Percentiles rank a stretch among this genome's conserved stretches.
phyloP scores from a whole-genome alignment of 108 stramenopile species.

The Chaetoceros tenuissimus region DNA sequence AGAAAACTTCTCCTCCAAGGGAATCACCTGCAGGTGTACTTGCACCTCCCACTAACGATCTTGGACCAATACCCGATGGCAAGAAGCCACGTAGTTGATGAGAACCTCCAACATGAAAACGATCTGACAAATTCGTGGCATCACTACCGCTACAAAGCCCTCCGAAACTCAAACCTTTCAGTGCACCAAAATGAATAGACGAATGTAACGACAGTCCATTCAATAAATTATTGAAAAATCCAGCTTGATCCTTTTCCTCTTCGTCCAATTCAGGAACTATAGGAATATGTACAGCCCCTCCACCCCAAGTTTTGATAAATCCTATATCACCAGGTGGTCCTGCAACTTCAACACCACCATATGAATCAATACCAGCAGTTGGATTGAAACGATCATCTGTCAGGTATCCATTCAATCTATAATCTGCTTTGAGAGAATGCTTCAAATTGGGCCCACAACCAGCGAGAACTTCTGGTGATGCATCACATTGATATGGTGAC shows the following conservation, averaged over 20 bases:
- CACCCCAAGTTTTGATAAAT: constrained; percentile 53
- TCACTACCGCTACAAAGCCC: constrained; percentile 41
- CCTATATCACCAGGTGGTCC: constrained; percentile 76
- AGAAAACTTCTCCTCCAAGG: constrained; percentile 70
- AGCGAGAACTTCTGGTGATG: constrained; percentile 56
- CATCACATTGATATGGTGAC: constrained; percentile 57
- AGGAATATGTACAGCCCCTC: constrained; percentile 40
- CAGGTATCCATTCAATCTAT: constrained; percentile 39
- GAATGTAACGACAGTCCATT: constrained; percentile 49
- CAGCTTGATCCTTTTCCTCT: constrained; percentile 1
- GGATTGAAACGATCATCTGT: constrained; percentile 48
- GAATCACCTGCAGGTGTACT: constrained; percentile 64
- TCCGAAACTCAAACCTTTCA: constrained; percentile 42
- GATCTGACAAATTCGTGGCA: constrained; percentile 44
- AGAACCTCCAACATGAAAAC: constrained; percentile 78
- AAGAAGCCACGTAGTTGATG: constrained; percentile 70
- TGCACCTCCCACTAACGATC: constrained; percentile 44
- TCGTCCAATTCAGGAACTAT: constrained; percentile 14
- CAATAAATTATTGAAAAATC: background rate
- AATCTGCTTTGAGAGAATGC: constrained; percentile 50
- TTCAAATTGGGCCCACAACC: constrained; percentile 47
- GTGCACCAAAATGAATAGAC: constrained; percentile 32
- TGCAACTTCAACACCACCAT: constrained; percentile 45
- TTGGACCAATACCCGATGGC: constrained; percentile 73
- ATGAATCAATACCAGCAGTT: constrained; percentile 49